phyloP scores from a whole-genome alignment of 2,329 filamentous ascomycete species.

The Scytalidium lignicola region DNA sequence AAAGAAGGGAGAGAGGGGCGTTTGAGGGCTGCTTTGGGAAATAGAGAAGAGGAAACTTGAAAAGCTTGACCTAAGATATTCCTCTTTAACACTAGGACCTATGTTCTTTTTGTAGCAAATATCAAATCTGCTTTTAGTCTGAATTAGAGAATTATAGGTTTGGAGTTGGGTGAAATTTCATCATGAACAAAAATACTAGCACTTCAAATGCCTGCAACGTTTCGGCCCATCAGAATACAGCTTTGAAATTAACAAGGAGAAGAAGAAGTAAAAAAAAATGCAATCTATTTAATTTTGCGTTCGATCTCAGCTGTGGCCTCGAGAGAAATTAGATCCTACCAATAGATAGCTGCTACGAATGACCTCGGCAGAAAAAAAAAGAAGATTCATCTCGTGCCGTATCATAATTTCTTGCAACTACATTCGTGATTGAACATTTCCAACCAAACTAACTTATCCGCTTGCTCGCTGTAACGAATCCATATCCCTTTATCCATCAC shows the following conservation, averaged over 20 bases:
- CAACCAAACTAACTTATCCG: not conserved
- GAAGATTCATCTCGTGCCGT: not conserved
- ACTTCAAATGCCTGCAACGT: too few relatives aligned
- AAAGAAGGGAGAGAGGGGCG: slow-evolving; percentile 62
- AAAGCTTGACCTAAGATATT: too few relatives aligned
- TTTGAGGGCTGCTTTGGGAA: slow-evolving; percentile 55
- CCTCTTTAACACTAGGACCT: too few relatives aligned
- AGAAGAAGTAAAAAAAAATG: not conserved
- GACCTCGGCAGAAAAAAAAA: not conserved
- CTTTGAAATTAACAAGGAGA: too few relatives aligned
- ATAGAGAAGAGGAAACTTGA: slow-evolving; percentile 3
- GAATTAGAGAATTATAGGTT: too few relatives aligned
- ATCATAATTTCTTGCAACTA: not conserved
- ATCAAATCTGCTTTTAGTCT: too few relatives aligned
- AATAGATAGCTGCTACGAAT: not conserved
- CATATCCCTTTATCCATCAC: not conserved
- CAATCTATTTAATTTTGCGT: not conserved
- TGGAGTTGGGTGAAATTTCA: too few relatives aligned
- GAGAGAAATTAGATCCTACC: not conserved
- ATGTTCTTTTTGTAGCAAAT: too few relatives aligned
- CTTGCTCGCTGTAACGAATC: not conserved
- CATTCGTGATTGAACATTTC: not conserved
- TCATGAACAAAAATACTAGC: too few relatives aligned
- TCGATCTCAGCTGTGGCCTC: not conserved
- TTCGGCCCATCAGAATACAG: too few relatives aligned